Conservation (phyloP, 768 basidiomycete species). For the Lentinula boryana region DNA sequence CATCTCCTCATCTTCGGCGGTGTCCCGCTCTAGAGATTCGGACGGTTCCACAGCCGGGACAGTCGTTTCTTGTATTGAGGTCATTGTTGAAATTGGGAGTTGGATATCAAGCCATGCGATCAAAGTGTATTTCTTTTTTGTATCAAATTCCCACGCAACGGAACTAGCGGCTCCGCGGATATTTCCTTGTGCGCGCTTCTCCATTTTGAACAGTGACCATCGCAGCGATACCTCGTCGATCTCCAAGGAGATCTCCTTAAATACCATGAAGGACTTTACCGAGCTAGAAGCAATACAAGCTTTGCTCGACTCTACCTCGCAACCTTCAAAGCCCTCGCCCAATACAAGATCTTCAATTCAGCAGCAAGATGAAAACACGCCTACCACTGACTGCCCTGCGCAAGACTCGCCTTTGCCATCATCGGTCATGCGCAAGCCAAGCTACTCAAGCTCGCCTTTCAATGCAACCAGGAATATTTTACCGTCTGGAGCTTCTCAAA, state of each 20-base stretch:
- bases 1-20: background rate
- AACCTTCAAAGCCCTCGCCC: background rate
- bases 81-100: background rate
- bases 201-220: background rate
- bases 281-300: slow-evolving; percentile 4
- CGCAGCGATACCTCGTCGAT: background rate
- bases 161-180: background rate
- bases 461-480: too few relatives aligned
- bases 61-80: slow-evolving; percentile 1
- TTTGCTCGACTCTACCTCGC: background rate
- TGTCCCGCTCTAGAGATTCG: background rate
- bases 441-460: background rate
- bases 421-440: background rate
- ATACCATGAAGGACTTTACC: background rate
- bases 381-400: too few relatives aligned
- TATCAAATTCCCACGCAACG: background rate
- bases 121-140: background rate
- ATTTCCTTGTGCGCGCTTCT: background rate
- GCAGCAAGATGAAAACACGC: background rate
- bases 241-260: background rate
- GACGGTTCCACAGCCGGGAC: background rate
- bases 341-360: background rate
- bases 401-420: background rate
- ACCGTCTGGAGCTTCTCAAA: background rate
- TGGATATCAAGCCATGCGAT: background rate